Base-by-base conservation (phyloP, 305 asterid genomes). In the Fraxinus platypoda region DNA sequence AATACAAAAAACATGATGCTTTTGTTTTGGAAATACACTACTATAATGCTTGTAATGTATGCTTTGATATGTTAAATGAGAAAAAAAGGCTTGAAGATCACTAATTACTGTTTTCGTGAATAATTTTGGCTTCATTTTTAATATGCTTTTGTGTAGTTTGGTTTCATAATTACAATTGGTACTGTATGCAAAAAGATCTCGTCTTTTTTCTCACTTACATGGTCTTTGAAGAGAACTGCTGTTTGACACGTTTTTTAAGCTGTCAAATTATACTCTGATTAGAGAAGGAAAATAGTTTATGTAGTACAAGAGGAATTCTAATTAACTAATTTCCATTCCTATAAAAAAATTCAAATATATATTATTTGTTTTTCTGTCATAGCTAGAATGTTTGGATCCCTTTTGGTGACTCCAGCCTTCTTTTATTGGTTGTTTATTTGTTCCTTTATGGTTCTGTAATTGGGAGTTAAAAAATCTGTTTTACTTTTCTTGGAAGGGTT, bases 401-500 rank as follows among this genome's bases (percentile, higher is more conserved):
- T 62, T 70, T 83, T 49, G 66, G 75, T 19, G 41, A 2, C 21
- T 19, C 33, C 57, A 31, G 34, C 33, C 72, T 82, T 41, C 52
- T 77, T 75, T 17, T 64, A 68, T 81, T 26, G 41, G 31, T 85
- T 35, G 25, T 25, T 74, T 49, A 21, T 77, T 31, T 7, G 43
- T 43, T 49, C 28, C 75, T 77, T 33, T 79, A 31, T 28, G 66
- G 30, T 54, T 81, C 19, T 19, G 26, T 74, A 41, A 80, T 76
- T 82, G 59, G 52, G 49, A 78, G 59, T 23, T 80, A 46, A 64
- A 81, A 30, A 66, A 57, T 73, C n/a, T 62, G 64, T 21, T 72
- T 19, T 79, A 9, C 72, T 85, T 75, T 76, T 35, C 49, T 9
- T 75, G 49, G 37, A 82, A 96, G 99, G 95, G 95, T 76, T 85